phyloP scores from a whole-genome alignment of 495 filamentous ascomycete species.

The Copromyces sp. region DNA sequence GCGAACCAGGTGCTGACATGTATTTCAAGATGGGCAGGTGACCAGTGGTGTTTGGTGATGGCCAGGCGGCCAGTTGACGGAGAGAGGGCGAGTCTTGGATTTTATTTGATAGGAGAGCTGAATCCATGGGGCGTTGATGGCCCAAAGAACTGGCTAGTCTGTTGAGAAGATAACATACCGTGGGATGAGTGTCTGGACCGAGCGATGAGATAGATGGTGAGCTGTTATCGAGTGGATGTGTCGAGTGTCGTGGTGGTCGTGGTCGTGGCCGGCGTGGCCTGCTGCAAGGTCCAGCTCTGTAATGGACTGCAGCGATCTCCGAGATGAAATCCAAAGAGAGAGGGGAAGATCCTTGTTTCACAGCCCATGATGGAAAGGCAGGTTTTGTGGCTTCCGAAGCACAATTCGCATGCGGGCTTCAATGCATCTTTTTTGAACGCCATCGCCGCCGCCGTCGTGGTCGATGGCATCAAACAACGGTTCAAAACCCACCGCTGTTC shows the following conservation, averaged over 20 bases:
- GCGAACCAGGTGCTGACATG: background rate
- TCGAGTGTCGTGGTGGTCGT: background rate
- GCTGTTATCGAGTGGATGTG: background rate
- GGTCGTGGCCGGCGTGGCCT: background rate
- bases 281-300: background rate
- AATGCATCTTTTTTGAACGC: background rate
- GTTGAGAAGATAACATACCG: background rate
- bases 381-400: background rate
- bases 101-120: background rate
- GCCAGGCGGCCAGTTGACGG: background rate
- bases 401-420: background rate
- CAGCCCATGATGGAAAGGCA: background rate
- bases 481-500: background rate
- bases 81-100: background rate
- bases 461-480: background rate
- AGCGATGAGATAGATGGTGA: background rate
- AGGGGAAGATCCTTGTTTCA: background rate
- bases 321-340: background rate
- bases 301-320: background rate
- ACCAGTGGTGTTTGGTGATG: background rate
- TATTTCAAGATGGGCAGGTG: background rate
- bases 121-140: background rate
- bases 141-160: background rate
- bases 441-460: background rate
- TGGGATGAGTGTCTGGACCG: background rate